These are phyloP conservation scores for Cercospora sp. DNA, from an alignment of 2,329 filamentous ascomycete species.

Conservation along the genomic window DNA sequence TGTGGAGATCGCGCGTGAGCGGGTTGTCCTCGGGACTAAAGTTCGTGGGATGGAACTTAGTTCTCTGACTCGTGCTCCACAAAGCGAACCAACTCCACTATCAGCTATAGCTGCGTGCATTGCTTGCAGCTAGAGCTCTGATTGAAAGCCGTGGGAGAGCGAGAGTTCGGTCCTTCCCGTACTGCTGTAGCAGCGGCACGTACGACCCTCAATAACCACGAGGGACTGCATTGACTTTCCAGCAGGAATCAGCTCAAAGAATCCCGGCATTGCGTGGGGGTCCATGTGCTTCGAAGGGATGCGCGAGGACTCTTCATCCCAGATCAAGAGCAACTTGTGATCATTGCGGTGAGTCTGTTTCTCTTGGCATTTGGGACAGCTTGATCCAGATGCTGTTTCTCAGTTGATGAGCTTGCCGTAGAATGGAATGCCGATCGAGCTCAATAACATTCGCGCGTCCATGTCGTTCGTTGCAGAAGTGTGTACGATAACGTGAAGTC, in stretches of 20 bases:
- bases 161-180: neutral
- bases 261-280: neutral
- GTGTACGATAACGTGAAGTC: constrained; percentile 78
- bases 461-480: constrained; percentile 82
- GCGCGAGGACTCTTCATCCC: neutral
- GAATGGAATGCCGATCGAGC: constrained; percentile 75
- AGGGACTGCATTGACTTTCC: neutral
- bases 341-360: neutral
- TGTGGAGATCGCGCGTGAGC: constrained; percentile 3
- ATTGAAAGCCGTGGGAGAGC: neutral
- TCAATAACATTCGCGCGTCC: constrained; percentile 75
- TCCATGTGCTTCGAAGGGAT: neutral
- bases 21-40: neutral
- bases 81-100: neutral
- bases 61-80: neutral
- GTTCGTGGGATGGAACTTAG: constrained; percentile 4
- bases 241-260: neutral
- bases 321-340: neutral
- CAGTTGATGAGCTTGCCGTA: constrained; percentile 68
- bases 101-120: constrained; percentile 1
- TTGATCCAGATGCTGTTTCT: neutral
- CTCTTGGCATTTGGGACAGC: neutral
- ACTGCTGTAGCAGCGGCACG: neutral
- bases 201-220: neutral
- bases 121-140: neutral